phyloP scores from a whole-genome alignment of 2,329 filamentous ascomycete species.

The Xylariaceae sp. region DNA sequence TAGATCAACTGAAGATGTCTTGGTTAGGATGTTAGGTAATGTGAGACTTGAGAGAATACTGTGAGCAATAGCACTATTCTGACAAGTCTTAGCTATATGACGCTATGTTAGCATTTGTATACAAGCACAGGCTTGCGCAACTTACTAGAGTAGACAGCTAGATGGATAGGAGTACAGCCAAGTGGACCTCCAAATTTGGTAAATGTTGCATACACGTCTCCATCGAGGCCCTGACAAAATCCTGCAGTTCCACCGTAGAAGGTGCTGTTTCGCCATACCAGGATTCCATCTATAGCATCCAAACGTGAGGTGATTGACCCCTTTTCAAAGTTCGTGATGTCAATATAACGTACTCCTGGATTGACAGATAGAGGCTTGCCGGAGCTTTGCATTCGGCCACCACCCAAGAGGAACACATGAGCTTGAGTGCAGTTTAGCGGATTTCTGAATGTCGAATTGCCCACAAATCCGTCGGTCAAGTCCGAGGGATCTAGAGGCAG shows the following conservation, averaged over 20 bases:
- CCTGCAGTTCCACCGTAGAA: slow-evolving; percentile 27
- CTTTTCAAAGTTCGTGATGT: slow-evolving; percentile 9
- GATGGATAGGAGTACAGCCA: slow-evolving; percentile 18
- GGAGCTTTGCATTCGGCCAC: slow-evolving; percentile 17
- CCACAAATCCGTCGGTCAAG: slow-evolving; percentile 21
- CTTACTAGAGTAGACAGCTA: slow-evolving; percentile 29
- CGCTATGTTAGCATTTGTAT: neutral
- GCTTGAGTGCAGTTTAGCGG: slow-evolving; percentile 24
- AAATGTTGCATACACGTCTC: slow-evolving; percentile 27
- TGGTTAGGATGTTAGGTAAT: no score
- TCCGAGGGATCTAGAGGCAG: neutral
- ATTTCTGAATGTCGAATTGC: slow-evolving; percentile 10
- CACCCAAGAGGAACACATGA: slow-evolving; percentile 15
- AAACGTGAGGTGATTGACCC: slow-evolving; percentile 24
- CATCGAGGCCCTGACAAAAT: slow-evolving; percentile 22
- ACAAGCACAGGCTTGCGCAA: neutral
- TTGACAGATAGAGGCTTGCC: slow-evolving; percentile 23
- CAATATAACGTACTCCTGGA: slow-evolving; percentile 23
- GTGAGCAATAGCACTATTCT: slow-evolving; percentile 14
- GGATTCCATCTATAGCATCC: slow-evolving; percentile 16
- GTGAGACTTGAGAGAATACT: neutral
- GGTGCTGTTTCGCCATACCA: slow-evolving; percentile 26
- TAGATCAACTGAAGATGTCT: no score
- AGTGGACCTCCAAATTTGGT: slow-evolving; percentile 16
- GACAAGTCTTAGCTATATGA: slow-evolving; percentile 13